Conservation (phyloP, 2,329 filamentous ascomycete genomes). For the Diplodia seriata region DNA sequence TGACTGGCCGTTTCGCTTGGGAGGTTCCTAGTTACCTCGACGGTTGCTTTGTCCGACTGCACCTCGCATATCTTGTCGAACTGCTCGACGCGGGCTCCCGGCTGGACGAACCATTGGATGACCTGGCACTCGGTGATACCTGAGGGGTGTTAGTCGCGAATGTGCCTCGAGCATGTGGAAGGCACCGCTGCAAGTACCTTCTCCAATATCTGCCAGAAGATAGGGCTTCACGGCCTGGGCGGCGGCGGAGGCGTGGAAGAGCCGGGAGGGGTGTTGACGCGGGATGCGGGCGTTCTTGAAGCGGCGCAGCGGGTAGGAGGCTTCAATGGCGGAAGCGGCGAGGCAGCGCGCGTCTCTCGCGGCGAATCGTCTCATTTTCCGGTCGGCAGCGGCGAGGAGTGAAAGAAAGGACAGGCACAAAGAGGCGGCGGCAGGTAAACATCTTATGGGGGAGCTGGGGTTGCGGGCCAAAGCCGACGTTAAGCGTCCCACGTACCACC, state of each 20-base stretch:
- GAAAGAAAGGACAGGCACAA: constrained; percentile 4
- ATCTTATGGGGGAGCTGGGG: constrained; percentile 23
- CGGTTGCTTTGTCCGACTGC: constrained; percentile 91
- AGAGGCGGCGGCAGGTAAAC: neutral
- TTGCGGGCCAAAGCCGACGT: constrained; percentile 30
- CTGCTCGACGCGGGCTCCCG: constrained; percentile 93
- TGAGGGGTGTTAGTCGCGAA: constrained; percentile 45
- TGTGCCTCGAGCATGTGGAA: constrained; percentile 1
- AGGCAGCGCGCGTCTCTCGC: constrained; percentile 12
- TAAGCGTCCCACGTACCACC: constrained; percentile 22
- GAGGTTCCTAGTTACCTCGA: constrained; percentile 54
- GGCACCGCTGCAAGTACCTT: constrained; percentile 62
- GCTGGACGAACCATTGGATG: constrained; percentile 99
- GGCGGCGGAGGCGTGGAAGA: constrained; percentile 43
- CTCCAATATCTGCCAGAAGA: constrained; percentile 82
- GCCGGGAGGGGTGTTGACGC: constrained; percentile 19
- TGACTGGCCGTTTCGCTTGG: constrained; percentile 35
- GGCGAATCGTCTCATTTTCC: constrained; percentile 26
- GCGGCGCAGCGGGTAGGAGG: constrained; percentile 16
- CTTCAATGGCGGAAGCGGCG: neutral
- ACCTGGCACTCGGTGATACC: constrained; percentile 98
- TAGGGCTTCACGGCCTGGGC: constrained; percentile 74
- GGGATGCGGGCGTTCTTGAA: constrained; percentile 25
- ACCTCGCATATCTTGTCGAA: constrained; percentile 98
- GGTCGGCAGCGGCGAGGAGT: constrained; percentile 54